These are phyloP conservation scores for Chrysanthemum seticuspe DNA, from an alignment of 129 eudicot genomes.

Conservation along the genomic window DNA sequence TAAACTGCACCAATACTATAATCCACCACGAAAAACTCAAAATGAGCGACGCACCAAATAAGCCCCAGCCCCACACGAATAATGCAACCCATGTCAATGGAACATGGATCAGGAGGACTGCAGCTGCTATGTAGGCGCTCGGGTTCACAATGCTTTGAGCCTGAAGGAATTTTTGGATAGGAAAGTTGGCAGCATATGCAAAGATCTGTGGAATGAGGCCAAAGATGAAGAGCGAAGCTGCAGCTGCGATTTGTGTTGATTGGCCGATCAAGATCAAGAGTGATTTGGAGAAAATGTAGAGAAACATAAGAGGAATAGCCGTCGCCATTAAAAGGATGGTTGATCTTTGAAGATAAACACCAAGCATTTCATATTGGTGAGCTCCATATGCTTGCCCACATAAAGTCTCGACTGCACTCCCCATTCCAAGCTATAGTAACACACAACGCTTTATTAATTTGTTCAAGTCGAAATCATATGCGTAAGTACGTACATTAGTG, in stretches of 20 bases:
- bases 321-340: constrained; percentile 38
- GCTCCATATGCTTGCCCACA: constrained; percentile 69
- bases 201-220: constrained; percentile 64
- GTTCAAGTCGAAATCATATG: background rate
- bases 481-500: background rate
- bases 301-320: constrained; percentile 39
- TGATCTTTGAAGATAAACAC: constrained; percentile 57
- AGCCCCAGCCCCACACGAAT: constrained; percentile 40
- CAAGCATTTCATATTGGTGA: constrained; percentile 44
- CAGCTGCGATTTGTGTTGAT: constrained; percentile 32
- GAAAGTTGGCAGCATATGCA: constrained; percentile 51
- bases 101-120: constrained; percentile 36
- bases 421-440: constrained; percentile 47
- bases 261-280: constrained; percentile 47
- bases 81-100: constrained; percentile 32
- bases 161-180: constrained; percentile 52
- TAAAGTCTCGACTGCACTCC: constrained; percentile 56
- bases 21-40: constrained; percentile 55
- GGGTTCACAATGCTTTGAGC: constrained; percentile 62
- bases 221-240: constrained; percentile 49
- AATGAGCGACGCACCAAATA: constrained; percentile 44
- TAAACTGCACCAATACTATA: constrained; percentile 46
- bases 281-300: constrained; percentile 49
- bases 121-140: constrained; percentile 46
- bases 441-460: background rate